Conservation (phyloP, 2,329 filamentous ascomycete species). For the Fusarium nanum region DNA sequence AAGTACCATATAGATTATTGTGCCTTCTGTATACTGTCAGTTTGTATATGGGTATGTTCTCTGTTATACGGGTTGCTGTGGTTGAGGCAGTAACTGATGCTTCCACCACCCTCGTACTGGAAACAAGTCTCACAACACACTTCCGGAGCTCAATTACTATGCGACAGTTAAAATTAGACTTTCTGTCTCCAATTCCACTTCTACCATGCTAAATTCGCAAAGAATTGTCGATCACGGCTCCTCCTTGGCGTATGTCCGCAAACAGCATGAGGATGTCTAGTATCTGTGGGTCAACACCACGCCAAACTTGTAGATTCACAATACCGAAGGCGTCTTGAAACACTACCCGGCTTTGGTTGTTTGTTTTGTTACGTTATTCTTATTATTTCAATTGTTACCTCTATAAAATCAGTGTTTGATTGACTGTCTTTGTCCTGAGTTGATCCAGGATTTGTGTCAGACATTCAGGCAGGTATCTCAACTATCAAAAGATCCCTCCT, state of each 20-base stretch:
- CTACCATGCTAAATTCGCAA: not conserved
- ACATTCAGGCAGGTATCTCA: not conserved
- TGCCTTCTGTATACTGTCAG: not conserved
- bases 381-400: not conserved
- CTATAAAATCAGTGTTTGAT: not conserved
- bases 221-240: not conserved
- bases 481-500: not conserved
- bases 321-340: slow-evolving; percentile 4
- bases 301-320: not conserved
- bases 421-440: not conserved
- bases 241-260: slow-evolving; percentile 2
- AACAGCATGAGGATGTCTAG: slow-evolving; percentile 1
- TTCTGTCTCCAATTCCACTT: not conserved
- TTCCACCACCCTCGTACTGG: not conserved
- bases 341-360: slow-evolving; percentile 2
- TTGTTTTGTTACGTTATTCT: not conserved
- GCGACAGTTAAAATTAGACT: not conserved
- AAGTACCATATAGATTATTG: not conserved
- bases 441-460: not conserved
- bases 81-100: not conserved
- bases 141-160: not conserved
- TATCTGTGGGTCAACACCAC: slow-evolving; percentile 9
- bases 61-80: not conserved
- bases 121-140: not conserved
- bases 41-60: not conserved